Conservation (phyloP, 2,329 filamentous ascomycete genomes). For the Mycocentrospora acerina region DNA sequence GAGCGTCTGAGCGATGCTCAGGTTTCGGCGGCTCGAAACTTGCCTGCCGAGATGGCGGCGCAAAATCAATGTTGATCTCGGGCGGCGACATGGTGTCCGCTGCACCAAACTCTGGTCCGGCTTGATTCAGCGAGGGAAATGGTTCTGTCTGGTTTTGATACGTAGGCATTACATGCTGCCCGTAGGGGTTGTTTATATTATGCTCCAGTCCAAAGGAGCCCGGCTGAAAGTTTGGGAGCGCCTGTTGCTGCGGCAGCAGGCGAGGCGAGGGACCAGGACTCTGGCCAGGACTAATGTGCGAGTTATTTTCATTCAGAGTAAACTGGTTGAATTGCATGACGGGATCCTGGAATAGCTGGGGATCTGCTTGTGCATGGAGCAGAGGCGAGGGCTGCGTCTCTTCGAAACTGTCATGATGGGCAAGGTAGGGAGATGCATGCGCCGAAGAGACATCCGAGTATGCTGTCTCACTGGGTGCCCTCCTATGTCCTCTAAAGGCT, state of each 20-base stretch:
- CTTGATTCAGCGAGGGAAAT: constrained; percentile 52
- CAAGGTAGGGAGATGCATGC: constrained; percentile 79
- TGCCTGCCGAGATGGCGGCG: constrained; percentile 68
- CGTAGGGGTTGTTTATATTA: constrained; percentile 51
- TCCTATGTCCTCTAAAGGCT: constrained; percentile 77
- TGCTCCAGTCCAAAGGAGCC: constrained; percentile 51
- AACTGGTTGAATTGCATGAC: constrained; percentile 77
- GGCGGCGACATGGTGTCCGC: constrained; percentile 82
- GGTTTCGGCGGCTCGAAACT: constrained; percentile 68
- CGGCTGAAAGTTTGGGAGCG: constrained; percentile 52
- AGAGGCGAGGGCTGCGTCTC: constrained; percentile 77
- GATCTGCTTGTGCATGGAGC: constrained; percentile 70
- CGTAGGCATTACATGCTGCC: constrained; percentile 50
- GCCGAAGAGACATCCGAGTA: constrained; percentile 87
- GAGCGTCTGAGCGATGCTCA: constrained; percentile 67
- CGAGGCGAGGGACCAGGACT: constrained; percentile 72
- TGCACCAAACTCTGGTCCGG: constrained; percentile 63
- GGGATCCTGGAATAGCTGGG: constrained; percentile 68
- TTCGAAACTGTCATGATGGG: constrained; percentile 78
- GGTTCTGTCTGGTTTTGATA: constrained; percentile 54
- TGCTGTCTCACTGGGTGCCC: constrained; percentile 73
- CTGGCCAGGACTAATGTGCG: constrained; percentile 62
- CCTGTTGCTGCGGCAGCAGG: constrained; percentile 66
- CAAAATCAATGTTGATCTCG: constrained; percentile 91
- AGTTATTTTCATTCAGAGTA: constrained; percentile 58